A percentile compares a stretch with the other conserved stretches of the same genome.
Conservation (phyloP, 202 grass and related monocot genomes). For the Brachypodium distachyon region DNA sequence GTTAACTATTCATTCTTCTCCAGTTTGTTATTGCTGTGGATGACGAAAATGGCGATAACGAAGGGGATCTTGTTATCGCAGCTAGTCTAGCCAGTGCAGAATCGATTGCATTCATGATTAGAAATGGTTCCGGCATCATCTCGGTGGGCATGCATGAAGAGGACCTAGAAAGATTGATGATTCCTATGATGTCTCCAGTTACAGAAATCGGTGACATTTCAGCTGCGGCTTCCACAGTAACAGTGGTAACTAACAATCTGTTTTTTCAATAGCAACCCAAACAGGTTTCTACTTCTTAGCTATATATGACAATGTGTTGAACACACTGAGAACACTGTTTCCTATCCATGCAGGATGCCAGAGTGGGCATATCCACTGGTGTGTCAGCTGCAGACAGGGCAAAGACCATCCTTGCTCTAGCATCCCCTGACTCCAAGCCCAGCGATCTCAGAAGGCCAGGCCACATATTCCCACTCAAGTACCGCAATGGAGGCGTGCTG, state of each 20-base stretch:
- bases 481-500: slow-evolving; percentile 73
- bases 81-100: slow-evolving; percentile 47
- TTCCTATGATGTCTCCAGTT: slow-evolving; percentile 87
- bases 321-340: slow-evolving; percentile 9
- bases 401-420: slow-evolving; percentile 67
- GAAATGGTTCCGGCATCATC: slow-evolving; percentile 79
- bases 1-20: slow-evolving; percentile 67
- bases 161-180: slow-evolving; percentile 76
- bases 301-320: not conserved
- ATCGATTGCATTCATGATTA: slow-evolving; percentile 86
- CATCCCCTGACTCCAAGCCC: slow-evolving; percentile 76
- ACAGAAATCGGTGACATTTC: slow-evolving; percentile 71
- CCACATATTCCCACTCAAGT: slow-evolving; percentile 87
- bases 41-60: slow-evolving; percentile 62
- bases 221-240: slow-evolving; percentile 55
- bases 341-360: slow-evolving; percentile 56
- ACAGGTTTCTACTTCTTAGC: not conserved
- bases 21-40: slow-evolving; percentile 99
- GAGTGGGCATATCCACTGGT: slow-evolving; percentile 53
- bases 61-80: slow-evolving; percentile 82
- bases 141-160: slow-evolving; percentile 88
- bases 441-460: slow-evolving; percentile 77
- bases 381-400: slow-evolving; percentile 82
- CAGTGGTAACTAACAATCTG: slow-evolving; percentile 62
- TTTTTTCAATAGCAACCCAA: too few species aligned